These are phyloP conservation scores for Chrysosporium keratinophilum DNA, from an alignment of 2,329 filamentous ascomycete genomes.

Conservation along the genomic window DNA sequence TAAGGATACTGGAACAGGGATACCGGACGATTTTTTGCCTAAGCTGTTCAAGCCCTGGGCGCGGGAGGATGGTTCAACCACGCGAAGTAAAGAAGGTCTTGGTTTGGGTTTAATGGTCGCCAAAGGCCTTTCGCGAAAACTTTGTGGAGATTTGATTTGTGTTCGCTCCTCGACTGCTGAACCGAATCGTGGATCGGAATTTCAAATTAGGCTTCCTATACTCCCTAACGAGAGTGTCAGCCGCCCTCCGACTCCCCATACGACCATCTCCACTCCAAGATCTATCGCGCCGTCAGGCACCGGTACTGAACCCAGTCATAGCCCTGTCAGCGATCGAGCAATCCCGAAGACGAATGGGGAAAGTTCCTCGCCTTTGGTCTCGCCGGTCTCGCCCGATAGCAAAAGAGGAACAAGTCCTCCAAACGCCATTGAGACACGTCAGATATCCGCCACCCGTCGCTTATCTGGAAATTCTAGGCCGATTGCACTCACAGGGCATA, in stretches of 20 bases:
- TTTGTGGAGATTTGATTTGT: slow-evolving; percentile 58
- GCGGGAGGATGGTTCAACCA: slow-evolving; percentile 57
- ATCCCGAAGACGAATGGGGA: slow-evolving; percentile 3
- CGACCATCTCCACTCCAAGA: slow-evolving; percentile 20
- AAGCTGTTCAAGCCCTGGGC: slow-evolving; percentile 61
- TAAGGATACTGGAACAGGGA: slow-evolving; percentile 57
- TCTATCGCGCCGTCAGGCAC: slow-evolving; percentile 32
- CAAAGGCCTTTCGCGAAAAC: slow-evolving; percentile 57
- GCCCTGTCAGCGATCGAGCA: background rate
- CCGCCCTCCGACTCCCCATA: slow-evolving; percentile 41
- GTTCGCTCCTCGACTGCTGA: slow-evolving; percentile 53
- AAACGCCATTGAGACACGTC: background rate
- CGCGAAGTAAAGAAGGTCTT: slow-evolving; percentile 56
- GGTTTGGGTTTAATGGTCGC: slow-evolving; percentile 62
- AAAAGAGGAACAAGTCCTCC: background rate
- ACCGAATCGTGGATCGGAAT: slow-evolving; percentile 53
- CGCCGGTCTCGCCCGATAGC: background rate
- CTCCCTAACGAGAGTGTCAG: slow-evolving; percentile 41
- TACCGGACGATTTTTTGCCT: slow-evolving; percentile 54
- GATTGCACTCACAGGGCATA: background rate
- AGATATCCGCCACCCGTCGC: background rate
- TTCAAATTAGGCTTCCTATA: slow-evolving; percentile 56
- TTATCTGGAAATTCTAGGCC: slow-evolving; percentile 4
- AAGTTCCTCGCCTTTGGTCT: background rate
- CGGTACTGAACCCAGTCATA: background rate